Base-by-base conservation (phyloP, 768 basidiomycete species). In the Kwoniella sp. region DNA sequence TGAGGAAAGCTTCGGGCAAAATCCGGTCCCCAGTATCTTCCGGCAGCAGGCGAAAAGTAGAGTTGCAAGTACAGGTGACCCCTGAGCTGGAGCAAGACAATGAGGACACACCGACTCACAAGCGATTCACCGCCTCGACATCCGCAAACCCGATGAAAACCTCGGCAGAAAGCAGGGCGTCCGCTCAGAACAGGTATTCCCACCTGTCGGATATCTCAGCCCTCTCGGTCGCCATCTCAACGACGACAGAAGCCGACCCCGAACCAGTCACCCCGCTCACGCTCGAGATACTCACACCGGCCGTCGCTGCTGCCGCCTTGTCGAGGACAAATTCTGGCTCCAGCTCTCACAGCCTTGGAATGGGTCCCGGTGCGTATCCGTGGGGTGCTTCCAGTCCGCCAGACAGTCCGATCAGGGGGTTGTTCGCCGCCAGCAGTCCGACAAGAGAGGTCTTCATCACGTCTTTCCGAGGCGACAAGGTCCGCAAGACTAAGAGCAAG, bases 361-460 rank as follows among this genome's bases (percentile, higher is more conserved):
- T 12, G 9, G 29, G 45, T 12, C 57, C 57, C 23, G 63, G 63
- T 30, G 52, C 58, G 23, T 65, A 58, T 25, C 63, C 63, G 13
- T 65, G 63, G 63, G 63, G 63, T 22, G 31, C 47, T 20, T 58
- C 57, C 17, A 57, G 57, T 9, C 63, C 56, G 15, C 63, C 63
- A 1, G n/a, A 48, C 17, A 58, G 57, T 15, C 63, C 63, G 3
- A 59, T 58, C 17, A 38, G 57, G 26, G 63, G 57, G 13, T 25
- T 65, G 2, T 65, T 65, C 31, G 31, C 34, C 11, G 53, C 48
- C 26, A 63, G 45, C 12, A 13, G 45, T 22, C 23, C 51, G 23
- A 25, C 54, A 7, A 63, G 25, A 13, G 47, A 34, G 31, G 38
- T 45, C 17, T 55, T 63, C 38, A 22, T 55, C 38, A 55, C 53